These are phyloP conservation scores for Phytophthora pluvialis DNA, from an alignment of 352 stramenopile species.

Conservation along the genomic window DNA sequence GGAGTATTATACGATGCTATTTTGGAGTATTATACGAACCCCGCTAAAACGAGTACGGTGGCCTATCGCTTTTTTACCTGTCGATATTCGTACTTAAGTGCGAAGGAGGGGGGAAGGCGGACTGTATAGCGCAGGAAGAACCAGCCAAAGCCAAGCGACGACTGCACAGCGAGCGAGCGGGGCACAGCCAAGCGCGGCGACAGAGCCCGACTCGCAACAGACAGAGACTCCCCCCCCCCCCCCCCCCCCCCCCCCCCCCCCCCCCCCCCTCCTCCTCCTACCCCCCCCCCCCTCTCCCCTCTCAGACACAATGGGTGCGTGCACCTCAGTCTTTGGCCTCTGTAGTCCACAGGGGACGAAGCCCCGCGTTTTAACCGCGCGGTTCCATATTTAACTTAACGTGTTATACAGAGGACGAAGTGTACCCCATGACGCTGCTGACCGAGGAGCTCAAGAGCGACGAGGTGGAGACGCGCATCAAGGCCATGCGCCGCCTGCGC, in stretches of 20 bases:
- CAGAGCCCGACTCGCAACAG: conserved; percentile 16
- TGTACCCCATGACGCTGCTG: conserved; percentile 91
- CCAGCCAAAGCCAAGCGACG: conserved; percentile 21
- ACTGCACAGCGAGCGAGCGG: conserved; percentile 22
- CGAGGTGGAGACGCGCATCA: conserved; percentile 93
- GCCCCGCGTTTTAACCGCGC: not conserved
- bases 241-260: conserved; percentile 13
- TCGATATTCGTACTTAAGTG: conserved; percentile 24
- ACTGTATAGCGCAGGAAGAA: conserved; percentile 26
- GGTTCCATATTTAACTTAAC: conserved; percentile 17
- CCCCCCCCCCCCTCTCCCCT: not conserved
- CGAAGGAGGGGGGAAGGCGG: not conserved
- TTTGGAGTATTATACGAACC: not conserved
- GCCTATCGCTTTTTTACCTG: not conserved
- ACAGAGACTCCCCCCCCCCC: conserved; percentile 6
- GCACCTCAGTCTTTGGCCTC: not conserved
- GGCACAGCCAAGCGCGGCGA: conserved; percentile 21
- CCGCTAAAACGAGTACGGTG: conserved; percentile 8
- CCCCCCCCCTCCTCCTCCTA: conserved; percentile 8
- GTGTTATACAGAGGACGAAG: conserved; percentile 67
- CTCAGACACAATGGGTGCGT: conserved; percentile 34
- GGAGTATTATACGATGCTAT: no score
- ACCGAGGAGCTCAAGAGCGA: conserved; percentile 92
- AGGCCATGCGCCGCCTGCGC: conserved; percentile 93
- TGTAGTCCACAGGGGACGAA: no score